Percentiles rank a stretch among this genome's conserved stretches.
These are phyloP conservation scores for Caloboletus inedulis DNA, from an alignment of 1,284 basidiomycete species.

Conservation along the genomic window DNA sequence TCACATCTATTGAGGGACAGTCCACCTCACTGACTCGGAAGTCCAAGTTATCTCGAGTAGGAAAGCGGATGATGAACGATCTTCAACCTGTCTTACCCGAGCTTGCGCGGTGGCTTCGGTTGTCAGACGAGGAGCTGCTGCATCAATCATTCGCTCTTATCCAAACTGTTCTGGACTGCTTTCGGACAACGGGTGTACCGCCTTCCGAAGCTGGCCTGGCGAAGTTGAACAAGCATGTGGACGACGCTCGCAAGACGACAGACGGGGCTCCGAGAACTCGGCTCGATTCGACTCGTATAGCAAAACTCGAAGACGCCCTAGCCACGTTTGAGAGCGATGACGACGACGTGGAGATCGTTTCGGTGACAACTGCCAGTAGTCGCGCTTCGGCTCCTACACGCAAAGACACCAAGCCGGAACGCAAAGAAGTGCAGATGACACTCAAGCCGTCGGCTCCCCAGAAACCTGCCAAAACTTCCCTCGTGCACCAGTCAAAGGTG, in stretches of 20 bases:
- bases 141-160: conserved; percentile 85
- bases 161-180: conserved; percentile 71
- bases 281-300: conserved; percentile 55
- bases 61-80: conserved; percentile 72
- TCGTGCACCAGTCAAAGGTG: conserved; percentile 37
- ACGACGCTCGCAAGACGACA: conserved; percentile 50
- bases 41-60: conserved; percentile 45
- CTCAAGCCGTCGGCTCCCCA: conserved; percentile 15
- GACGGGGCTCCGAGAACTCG: conserved; percentile 45
- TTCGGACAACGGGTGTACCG: conserved; percentile 51
- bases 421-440: conserved; percentile 25
- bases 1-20: conserved; percentile 33
- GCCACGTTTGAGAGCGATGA: conserved; percentile 52
- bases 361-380: conserved; percentile 18
- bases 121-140: conserved; percentile 86
- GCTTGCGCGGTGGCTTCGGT: conserved; percentile 80
- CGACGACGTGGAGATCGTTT: conserved; percentile 47
- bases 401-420: conserved; percentile 18
- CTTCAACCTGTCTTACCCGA: conserved; percentile 78
- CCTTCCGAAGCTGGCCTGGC: conserved; percentile 50
- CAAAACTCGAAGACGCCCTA: conserved; percentile 57
- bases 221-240: conserved; percentile 59
- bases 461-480: conserved; percentile 24
- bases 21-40: conserved; percentile 27
- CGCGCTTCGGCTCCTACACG: conserved; percentile 11